phyloP scores from a whole-genome alignment of 78 protist genomes.

The Dictyostelium discoideum region DNA sequence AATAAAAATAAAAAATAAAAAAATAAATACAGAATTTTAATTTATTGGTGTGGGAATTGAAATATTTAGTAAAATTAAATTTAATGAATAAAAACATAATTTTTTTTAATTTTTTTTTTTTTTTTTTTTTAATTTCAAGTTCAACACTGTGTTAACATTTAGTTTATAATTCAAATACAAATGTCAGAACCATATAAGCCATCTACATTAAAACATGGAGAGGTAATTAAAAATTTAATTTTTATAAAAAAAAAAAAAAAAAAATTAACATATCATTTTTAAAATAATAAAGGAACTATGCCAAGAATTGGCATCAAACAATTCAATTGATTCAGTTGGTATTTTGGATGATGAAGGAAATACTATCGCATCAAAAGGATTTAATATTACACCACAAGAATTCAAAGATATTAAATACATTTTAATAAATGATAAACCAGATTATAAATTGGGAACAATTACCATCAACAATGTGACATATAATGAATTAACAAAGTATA shows the following conservation, averaged over 20 bases:
- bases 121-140: background rate
- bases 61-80: no score
- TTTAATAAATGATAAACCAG: background rate
- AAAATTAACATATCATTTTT: no score
- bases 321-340: background rate
- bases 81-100: no score
- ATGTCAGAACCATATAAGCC: background rate
- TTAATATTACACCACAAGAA: background rate
- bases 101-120: background rate
- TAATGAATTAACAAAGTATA: background rate
- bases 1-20: no score
- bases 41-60: no score
- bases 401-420: background rate
- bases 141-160: no score
- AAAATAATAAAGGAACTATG: background rate
- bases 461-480: background rate
- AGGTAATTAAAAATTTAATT: background rate
- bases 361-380: background rate
- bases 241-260: no score
- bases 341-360: background rate
- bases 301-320: background rate
- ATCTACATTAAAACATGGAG: background rate
- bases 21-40: no score
- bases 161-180: background rate
- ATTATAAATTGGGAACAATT: background rate